phyloP scores from a whole-genome alignment of 1,284 basidiomycete genomes.

The Trametes sp. region DNA sequence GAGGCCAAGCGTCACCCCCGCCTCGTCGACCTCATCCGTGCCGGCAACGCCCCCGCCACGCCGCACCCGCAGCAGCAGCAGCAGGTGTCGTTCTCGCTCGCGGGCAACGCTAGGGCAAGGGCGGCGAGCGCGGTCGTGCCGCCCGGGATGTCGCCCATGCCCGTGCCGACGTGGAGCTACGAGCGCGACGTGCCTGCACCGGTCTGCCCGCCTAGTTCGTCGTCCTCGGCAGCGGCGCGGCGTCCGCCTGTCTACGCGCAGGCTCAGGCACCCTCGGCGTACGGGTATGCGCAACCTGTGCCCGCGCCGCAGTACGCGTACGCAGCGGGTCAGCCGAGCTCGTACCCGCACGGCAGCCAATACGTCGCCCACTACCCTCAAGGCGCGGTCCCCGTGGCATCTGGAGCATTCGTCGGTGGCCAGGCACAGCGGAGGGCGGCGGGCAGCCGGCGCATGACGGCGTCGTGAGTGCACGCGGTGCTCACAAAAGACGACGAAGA shows the following conservation, averaged over 20 bases:
- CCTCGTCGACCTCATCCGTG: slow-evolving; percentile 40
- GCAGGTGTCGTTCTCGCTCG: slow-evolving; percentile 11
- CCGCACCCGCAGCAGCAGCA: neutral
- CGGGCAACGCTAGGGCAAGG: slow-evolving; percentile 16
- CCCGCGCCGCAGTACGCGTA: slow-evolving; percentile 4
- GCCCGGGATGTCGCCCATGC: slow-evolving; percentile 11
- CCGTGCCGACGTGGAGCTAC: slow-evolving; percentile 28
- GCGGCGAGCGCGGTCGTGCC: slow-evolving; percentile 20
- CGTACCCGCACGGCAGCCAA: slow-evolving; percentile 3
- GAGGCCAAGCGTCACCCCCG: slow-evolving; percentile 39
- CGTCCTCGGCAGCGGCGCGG: neutral
- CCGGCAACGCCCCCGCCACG: slow-evolving; percentile 31
- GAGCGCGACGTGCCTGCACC: slow-evolving; percentile 30
- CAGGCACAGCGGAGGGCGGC: slow-evolving; percentile 18
- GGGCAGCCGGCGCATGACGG: slow-evolving; percentile 29
- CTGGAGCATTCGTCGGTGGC: slow-evolving; percentile 15
- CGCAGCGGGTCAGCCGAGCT: neutral
- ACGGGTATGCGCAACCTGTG: slow-evolving; percentile 11
- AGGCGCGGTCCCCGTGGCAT: neutral
- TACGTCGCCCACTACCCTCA: neutral
- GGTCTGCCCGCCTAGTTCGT: slow-evolving; percentile 13
- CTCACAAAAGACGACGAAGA: neutral
- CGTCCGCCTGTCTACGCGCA: neutral
- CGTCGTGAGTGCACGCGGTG: slow-evolving; percentile 11
- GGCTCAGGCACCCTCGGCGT: slow-evolving; percentile 10